Evolutionary conservation across 2,329 filamentous ascomycete genomes (phyloP), one percentile per base, ranked within the genome.

Genomic region (Exophiala bonariae): DNA sequence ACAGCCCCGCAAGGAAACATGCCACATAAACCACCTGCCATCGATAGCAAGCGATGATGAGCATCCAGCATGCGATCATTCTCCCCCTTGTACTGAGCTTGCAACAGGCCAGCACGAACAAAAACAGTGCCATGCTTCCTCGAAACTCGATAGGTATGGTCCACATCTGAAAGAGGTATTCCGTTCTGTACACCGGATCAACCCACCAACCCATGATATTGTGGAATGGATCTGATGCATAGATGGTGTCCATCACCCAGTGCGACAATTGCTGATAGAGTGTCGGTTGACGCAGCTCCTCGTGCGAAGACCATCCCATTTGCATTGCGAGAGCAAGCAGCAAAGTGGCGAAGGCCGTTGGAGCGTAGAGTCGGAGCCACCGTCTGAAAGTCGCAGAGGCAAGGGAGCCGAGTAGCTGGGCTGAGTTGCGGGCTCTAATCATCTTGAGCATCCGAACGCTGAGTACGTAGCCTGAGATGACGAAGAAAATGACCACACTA

Each of bases 401-500:
- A 5, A 50, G 38, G 31, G 19, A 35, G 8, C 31, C 19, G 2
- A 45, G 37, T 17, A 46, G 13, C 38, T 32, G 39, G 9, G 18
- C 26, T 26, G 41, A 16, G 13, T 41, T 10, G 13, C 18, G 41
- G 7, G 31, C 18, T 7, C 47, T 44, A 43, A 51, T 48, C 26
- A 78, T 62, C 8, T 62, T 63, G 41, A 80, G 50, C 0, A 77
- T 70, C 54, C 76, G 77, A 11, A 72, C 61, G 2, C 77, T 73
- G 7, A 82, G 65, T 4, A 78, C 78, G 51, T 81, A 82, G 50
- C 79, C 79, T 0, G 79, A 81, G 43, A 81, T 74, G 58, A 81
- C 72, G 61, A 79, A 80, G 59, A 82, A 81, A 10, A 70, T 68
- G 3, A 76, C 69, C 1, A 82, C 79, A 26, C 70, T 68, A 1